A percentile compares a stretch with the other conserved stretches of the same genome.
These are phyloP conservation scores for Xylariaceae sp. DNA, from an alignment of 2,329 filamentous ascomycete species.

Conservation along the genomic window DNA sequence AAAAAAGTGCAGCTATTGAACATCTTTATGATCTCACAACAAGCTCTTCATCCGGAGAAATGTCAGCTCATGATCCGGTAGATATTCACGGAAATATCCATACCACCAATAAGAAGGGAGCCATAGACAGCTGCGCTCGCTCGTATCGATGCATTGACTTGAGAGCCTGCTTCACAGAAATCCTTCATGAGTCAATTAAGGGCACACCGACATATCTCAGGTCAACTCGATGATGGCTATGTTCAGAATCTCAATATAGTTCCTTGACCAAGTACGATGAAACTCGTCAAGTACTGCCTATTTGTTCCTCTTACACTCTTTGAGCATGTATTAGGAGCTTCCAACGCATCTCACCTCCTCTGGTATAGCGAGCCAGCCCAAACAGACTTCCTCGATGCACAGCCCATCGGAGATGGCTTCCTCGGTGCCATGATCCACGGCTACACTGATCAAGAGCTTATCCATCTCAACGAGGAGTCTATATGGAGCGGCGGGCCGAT, in stretches of 20 bases:
- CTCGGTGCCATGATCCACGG: conserved; percentile 7
- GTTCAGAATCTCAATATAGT: neutral
- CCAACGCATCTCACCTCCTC: conserved; percentile 3
- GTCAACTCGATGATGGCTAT: neutral
- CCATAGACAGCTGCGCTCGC: neutral
- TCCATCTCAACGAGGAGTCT: neutral
- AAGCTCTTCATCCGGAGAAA: neutral
- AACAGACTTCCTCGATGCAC: conserved; percentile 6
- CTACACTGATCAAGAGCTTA: conserved; percentile 3
- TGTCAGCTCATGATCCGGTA: too few relatives aligned
- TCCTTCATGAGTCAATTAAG: neutral
- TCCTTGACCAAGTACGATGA: neutral
- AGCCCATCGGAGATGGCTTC: conserved; percentile 6
- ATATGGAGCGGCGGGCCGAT: neutral
- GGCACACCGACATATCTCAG: too few relatives aligned
- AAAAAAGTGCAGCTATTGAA: neutral
- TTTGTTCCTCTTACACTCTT: neutral
- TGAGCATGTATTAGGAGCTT: neutral
- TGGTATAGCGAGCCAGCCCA: conserved; percentile 5
- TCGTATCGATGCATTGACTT: neutral
- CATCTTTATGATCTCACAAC: neutral
- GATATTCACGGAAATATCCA: neutral
- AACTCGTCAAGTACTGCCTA: neutral
- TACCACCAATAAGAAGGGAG: neutral
- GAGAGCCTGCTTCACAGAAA: neutral